Evolutionary conservation across 108 stramenopile species (phyloP).

Genomic region (Discostella stelligeroides): DNA sequence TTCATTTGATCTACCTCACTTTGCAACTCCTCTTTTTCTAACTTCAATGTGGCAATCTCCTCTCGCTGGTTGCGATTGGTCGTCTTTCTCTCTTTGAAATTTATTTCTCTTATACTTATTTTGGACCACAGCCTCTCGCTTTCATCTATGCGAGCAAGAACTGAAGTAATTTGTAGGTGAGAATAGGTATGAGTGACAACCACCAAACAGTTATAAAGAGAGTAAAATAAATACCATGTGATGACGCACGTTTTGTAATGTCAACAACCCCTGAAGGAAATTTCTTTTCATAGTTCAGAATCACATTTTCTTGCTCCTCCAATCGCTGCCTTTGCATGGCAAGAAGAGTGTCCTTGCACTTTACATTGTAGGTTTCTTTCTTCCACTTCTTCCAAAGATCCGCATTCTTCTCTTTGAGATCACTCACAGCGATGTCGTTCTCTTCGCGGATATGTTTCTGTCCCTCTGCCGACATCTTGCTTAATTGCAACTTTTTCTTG

Average conservation of each 20-base stretch:
- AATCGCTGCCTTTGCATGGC: neutral
- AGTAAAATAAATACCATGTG: neutral
- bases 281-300: constrained; percentile 11
- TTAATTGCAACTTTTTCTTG: constrained; percentile 3
- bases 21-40: constrained; percentile 12
- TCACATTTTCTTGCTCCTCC: constrained; percentile 6
- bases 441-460: constrained; percentile 26
- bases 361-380: constrained; percentile 3
- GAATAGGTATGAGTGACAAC: too few species aligned
- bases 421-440: constrained; percentile 59
- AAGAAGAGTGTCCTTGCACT: constrained; percentile 10
- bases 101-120: constrained; percentile 23
- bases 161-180: constrained; percentile 8
- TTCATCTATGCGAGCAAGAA: constrained; percentile 15
- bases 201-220: too few species aligned
- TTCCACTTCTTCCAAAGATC: constrained; percentile 23
- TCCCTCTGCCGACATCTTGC: constrained; percentile 2
- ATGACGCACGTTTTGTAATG: neutral
- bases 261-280: constrained; percentile 6
- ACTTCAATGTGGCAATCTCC: constrained; percentile 15
- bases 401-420: constrained; percentile 50
- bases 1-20: constrained; percentile 25
- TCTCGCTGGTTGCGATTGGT: constrained; percentile 16
- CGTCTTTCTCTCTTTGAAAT: constrained; percentile 15
- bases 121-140: constrained; percentile 29